Percentiles rank a stretch among this genome's conserved stretches.
These are phyloP conservation scores for Lachancea nothofagi DNA, from an alignment of 805 yeast species.

Conservation along the genomic window DNA sequence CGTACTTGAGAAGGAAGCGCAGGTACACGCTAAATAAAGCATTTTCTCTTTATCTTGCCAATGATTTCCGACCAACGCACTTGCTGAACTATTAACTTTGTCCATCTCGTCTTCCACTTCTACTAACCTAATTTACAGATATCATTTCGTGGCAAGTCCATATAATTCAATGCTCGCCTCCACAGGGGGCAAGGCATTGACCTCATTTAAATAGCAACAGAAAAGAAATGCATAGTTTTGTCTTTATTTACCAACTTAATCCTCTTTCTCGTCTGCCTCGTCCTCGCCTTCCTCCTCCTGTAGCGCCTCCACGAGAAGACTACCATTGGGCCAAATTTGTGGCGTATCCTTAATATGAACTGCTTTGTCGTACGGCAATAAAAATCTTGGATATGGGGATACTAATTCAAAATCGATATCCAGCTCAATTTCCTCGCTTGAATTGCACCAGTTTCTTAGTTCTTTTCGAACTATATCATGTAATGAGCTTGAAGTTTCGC, in stretches of 20 bases:
- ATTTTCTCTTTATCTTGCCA: background rate
- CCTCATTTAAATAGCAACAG: background rate
- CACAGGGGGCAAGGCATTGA: conserved; percentile 5
- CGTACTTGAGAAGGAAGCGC: too few relatives aligned
- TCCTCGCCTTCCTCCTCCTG: conserved; percentile 24
- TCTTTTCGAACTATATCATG: conserved; percentile 14
- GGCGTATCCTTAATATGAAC: conserved; percentile 36
- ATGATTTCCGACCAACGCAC: background rate
- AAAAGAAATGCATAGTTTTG: background rate
- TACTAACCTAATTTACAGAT: background rate
- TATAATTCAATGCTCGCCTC: conserved; percentile 1
- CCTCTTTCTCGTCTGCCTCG: background rate
- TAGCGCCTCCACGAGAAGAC: conserved; percentile 46
- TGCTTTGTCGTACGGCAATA: conserved; percentile 35
- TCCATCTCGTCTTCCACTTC: background rate
- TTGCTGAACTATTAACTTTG: background rate
- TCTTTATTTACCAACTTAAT: too few relatives aligned
- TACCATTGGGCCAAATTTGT: conserved; percentile 68
- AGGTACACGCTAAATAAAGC: background rate
- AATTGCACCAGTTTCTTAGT: conserved; percentile 13
- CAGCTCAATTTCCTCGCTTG: conserved; percentile 34
- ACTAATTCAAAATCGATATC: conserved; percentile 52
- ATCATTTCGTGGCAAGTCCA: conserved; percentile 1
- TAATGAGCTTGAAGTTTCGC: conserved; percentile 7
- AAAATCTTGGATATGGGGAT: conserved; percentile 57